Evolutionary conservation across 331 rosid species (phyloP), one percentile per base, ranked within the genome.

Genomic region (Malus hybrid): DNA sequence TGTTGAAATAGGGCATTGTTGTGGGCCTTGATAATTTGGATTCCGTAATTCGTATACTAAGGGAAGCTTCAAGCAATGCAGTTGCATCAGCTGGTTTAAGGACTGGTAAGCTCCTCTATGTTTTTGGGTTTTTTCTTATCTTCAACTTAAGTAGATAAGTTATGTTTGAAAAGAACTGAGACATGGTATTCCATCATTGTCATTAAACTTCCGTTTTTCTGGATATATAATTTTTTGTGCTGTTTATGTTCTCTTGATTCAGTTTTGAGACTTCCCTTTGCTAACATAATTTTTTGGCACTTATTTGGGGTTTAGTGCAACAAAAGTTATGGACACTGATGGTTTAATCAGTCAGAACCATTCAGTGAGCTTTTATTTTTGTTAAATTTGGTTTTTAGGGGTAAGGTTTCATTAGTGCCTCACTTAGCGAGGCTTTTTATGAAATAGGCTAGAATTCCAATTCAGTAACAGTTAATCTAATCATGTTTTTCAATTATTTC

Each of bases 1-100:
- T 71, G 6, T 78, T 46, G 60, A 46, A 75, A 52, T 70, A 94
- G 99, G 99, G 99, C 75, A 94, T 94, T 73, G 85, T 87, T 72
- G 82, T 83, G 26, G 99, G 96, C 81, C 95, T 94, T 74, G 93
- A 85, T 83, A 94, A 92, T 90, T 71, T 94, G 85, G 92, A 94
- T 75, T 86, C 71, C 64, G 99, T 92, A 74, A 92, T 94, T 80
- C 81, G 29, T 72, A 80, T 87, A 70, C 76, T 90, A 68, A 89
- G 91, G 57, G 90, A 80, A 81, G 87, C 97, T 68, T 85, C 96
- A 2, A 94, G 97, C 84, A 89, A 90, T 81, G 84, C 92, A 15
- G 52, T 44, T 12, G 97, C 97, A 68, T 80, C 86, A 30, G 84
- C 88, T 77, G 83, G 86, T 82, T 87, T 94, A 71, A 83, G 86